phyloP scores from a whole-genome alignment of 1,284 basidiomycete species.

The Boletus austroedulis region DNA sequence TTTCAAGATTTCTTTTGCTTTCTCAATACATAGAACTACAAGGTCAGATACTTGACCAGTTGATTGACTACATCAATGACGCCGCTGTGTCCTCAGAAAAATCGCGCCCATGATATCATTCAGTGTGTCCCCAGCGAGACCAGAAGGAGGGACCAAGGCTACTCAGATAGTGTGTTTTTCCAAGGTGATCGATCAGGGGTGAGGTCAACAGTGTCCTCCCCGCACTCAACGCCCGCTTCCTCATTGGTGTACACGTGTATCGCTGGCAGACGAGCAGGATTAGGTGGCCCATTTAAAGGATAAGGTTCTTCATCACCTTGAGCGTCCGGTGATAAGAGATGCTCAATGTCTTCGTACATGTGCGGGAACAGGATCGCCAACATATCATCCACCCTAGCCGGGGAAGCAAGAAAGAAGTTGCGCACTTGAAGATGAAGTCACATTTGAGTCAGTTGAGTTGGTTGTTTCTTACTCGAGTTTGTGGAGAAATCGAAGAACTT shows the following conservation, averaged over 20 bases:
- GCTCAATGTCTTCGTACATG: conserved; percentile 69
- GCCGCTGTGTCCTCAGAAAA: no score
- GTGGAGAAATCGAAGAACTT: conserved; percentile 49
- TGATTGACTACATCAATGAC: no score
- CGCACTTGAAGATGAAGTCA: conserved; percentile 74
- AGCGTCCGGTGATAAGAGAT: conserved; percentile 50
- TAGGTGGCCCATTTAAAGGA: conserved; percentile 9
- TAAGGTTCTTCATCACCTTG: conserved; percentile 22
- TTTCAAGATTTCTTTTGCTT: no score
- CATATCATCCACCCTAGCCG: conserved; percentile 66
- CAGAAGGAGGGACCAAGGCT: no score
- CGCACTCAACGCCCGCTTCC: no score
- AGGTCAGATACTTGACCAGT: no score
- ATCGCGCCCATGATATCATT: no score
- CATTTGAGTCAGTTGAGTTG: conserved; percentile 65
- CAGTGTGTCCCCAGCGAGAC: no score
- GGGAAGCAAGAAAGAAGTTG: conserved; percentile 2
- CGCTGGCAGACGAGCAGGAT: conserved; percentile 4
- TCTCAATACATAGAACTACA: no score
- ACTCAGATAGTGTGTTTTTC: no score
- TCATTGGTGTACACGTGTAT: conserved; percentile 30
- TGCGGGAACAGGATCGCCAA: conserved; percentile 75
- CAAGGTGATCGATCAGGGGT: no score
- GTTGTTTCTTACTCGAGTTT: conserved; percentile 42
- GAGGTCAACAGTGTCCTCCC: no score